These are phyloP conservation scores for Coccomyxa sp. DNA, from an alignment of 139 green algal species.

Conservation along the genomic window DNA sequence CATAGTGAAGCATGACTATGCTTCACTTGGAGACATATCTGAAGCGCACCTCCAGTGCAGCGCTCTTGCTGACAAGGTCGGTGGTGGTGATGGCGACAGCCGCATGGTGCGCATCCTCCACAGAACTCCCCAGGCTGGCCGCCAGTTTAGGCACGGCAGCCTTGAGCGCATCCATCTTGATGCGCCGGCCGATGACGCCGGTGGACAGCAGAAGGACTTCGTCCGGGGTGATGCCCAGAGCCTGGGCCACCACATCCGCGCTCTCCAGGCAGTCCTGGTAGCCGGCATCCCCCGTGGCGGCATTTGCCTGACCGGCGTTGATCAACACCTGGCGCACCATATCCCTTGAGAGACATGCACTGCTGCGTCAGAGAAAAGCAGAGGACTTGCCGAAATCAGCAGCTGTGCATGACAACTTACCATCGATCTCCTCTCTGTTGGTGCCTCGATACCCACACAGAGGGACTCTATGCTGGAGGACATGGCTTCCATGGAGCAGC, in stretches of 20 bases:
- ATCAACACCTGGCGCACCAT: slow-evolving; percentile 66
- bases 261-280: slow-evolving; percentile 53
- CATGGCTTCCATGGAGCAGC: too few species aligned
- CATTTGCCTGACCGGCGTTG: slow-evolving; percentile 97
- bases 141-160: slow-evolving; percentile 72
- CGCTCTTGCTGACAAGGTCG: slow-evolving; percentile 83
- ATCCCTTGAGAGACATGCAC: slow-evolving; percentile 1
- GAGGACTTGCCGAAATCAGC: neutral
- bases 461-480: neutral
- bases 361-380: neutral
- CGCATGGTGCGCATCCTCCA: slow-evolving; percentile 64
- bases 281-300: slow-evolving; percentile 80
- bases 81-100: slow-evolving; percentile 92
- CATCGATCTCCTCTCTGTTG: neutral
- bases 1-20: neutral
- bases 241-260: slow-evolving; percentile 49
- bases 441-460: neutral
- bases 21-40: neutral
- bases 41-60: slow-evolving; percentile 65
- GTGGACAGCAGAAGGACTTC: slow-evolving; percentile 80
- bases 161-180: slow-evolving; percentile 89
- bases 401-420: neutral
- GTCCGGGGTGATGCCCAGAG: slow-evolving; percentile 57
- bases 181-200: slow-evolving; percentile 85
- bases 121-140: slow-evolving; percentile 38